Base-by-base conservation (phyloP, 129 eudicot genomes). In the Oenanthe sinensis region DNA sequence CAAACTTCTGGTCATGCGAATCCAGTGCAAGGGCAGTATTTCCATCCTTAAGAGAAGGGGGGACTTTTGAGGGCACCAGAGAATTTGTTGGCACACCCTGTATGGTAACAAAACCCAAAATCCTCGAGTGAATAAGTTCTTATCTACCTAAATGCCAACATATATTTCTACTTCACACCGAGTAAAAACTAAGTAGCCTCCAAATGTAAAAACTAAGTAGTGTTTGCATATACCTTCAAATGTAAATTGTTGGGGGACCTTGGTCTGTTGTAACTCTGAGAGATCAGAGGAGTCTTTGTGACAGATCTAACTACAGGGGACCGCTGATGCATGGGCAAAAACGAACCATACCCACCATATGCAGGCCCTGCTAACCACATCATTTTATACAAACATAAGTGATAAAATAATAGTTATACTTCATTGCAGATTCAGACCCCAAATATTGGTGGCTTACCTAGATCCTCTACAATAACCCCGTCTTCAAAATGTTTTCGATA, bases 321-420 rank as follows among this genome's bases (percentile, higher is more conserved):
- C 40, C 89, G 87, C 70, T 87, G 89, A 54, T 89, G 33, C 44
- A 58, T 74, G 77, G 97, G 97, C 85, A 96, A 85, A 81, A 96
- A 96, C 2, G 99, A 90, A 77, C 99, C 99, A 82, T 96, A 96
- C 45, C 84, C 93, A 77, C 99, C 99, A 80, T 7, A 87, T 75
- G 74, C 78, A 70, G 97, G 86, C 85, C 99, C 99, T 96, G 90
- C 79, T 89, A 84, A 67, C 60, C 54, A 76, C 79, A 70, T 69
- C 77, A 49, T 42, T 62, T 24, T 60, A 77, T 50, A 50, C 80
- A 71, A 39, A 71, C 84, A 79, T n/a, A 52, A 42, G 40, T 47
- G 60, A 84, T n/a, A 72, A 77, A 79, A 78, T 74, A 60, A 60
- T 50, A 52, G 40, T 55, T 60, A 72, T 43, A 15, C 79, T 72